Evolutionary conservation across 1,139 yeast genomes (phyloP), one percentile per base, ranked within the genome.

Genomic region (Sugiyamaella novakii): DNA sequence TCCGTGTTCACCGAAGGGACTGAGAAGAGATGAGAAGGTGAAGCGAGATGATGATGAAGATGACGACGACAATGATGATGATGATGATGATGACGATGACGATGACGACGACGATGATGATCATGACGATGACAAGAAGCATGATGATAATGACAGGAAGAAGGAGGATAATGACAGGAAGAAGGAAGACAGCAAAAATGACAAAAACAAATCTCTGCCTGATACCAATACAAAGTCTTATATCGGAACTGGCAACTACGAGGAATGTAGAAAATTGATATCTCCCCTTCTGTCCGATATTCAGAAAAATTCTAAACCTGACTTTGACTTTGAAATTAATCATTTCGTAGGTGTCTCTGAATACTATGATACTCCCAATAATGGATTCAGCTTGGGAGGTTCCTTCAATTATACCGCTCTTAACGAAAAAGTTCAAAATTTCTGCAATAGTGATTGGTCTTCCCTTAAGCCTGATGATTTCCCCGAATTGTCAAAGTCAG

Each of bases 331-430:
- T 58, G 81, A 77, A 47, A 70, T 80, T 34, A 80, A 82, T 56
- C 83, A 80, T 55, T 86, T 86, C 54, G 76, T 84, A 25, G 95
- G 94, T 0, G 88, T 87, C 2, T 83, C 89, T 58, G 95, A 89
- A 37, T 86, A 84, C 66, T 86, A 89, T 87, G 86, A 85, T 62
- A 80, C 88, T 2, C 72, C 84, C 7, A 74, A 76, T n/a, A 74
- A 73, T 29, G 70, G 82, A 2, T 70, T 69, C 46, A 59, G 63
- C 10, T 54, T 68, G 54, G 71, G 72, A 5, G 76, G 75, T 2
- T 62, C 59, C 30, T 69, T 68, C 49, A 72, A 73, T 51, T 66
- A 63, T 43, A 58, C 59, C 3, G 54, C 63, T 21, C 74, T 81
- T 17, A 72, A 76, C 52, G 64, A 66, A 3, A 69, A 74, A 49